Base-by-base conservation (phyloP, 768 basidiomycete genomes). In the Lentinula edodes region DNA sequence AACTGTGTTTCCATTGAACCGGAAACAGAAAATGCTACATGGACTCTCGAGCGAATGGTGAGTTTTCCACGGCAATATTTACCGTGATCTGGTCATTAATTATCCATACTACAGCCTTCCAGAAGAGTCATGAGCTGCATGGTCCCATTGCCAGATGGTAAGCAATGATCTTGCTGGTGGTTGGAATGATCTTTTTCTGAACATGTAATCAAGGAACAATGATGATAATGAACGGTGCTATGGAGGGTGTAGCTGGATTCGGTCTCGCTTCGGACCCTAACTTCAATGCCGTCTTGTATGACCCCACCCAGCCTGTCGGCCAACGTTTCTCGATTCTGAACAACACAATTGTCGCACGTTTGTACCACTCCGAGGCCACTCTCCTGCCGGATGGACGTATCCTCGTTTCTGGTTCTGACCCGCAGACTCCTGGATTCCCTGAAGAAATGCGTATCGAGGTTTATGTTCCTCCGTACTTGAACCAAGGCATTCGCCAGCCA, bases 391-490 rank as follows among this genome's bases (percentile, higher is more conserved):
- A 91, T 64, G 91, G 86, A 5, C 84, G 88, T 5, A 81, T 92
- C 35, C 74, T 92, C 51, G 78, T 93, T 42, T 89, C 90, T 8
- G 91, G 90, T 0, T 90, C 88, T 9, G 90, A 89, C 65, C 89
- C 87, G 6, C 74, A 88, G 68, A 85, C 85, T 16, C 62, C 75
- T 59, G 78, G 75, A 39, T 89, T 84, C 67, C 85, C 87, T 0
- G 86, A 94, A 64, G 91, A 95, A 69, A 88, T 91, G 73, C 82
- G 93, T 12, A 82, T 91, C 46, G 87, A 88, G 75, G 86, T 88
- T 32, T 97, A 96, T 75, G 82, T 90, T 66, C 96, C 96, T 6
- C 91, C 90, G 15, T 98, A 96, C 72, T 81, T 93, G 62, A 85
- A 74, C 63, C 73, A 82, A 64, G 89, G 89, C 9, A 73, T 79